Evolutionary conservation across 495 filamentous ascomycete species (phyloP).

Genomic region (Hyaloscypha bicolor): DNA sequence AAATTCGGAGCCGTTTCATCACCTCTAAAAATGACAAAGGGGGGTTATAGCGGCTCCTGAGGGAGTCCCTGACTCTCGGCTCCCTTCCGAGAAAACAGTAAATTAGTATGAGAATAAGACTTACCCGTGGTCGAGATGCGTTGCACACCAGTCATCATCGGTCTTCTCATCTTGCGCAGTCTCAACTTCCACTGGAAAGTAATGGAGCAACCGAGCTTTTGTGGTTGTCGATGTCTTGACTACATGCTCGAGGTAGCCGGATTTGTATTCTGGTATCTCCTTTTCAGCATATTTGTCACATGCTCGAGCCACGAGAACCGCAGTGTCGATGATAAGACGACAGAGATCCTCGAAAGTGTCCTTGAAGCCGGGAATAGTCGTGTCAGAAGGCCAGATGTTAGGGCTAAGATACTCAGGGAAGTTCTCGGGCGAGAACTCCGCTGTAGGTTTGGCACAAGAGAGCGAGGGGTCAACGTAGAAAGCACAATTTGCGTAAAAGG

Average conservation of each 20-base stretch:
- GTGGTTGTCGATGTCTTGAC: slow-evolving; percentile 84
- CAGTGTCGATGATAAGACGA: slow-evolving; percentile 82
- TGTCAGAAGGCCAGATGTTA: slow-evolving; percentile 82
- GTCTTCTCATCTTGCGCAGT: slow-evolving; percentile 39
- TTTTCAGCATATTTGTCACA: slow-evolving; percentile 85
- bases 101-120: background rate
- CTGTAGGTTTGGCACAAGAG: slow-evolving; percentile 58
- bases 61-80: too few relatives aligned
- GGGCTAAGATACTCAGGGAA: slow-evolving; percentile 60
- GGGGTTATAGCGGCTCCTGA: too few relatives aligned
- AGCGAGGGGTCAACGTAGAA: slow-evolving; percentile 77
- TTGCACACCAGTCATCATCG: slow-evolving; percentile 95
- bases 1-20: too few relatives aligned
- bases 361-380: slow-evolving; percentile 71
- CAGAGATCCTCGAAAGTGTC: slow-evolving; percentile 75
- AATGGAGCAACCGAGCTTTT: slow-evolving; percentile 91
- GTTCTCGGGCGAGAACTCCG: slow-evolving; percentile 57
- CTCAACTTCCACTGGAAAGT: slow-evolving; percentile 68
- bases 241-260: slow-evolving; percentile 80
- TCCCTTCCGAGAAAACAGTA: too few relatives aligned
- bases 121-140: slow-evolving; percentile 62
- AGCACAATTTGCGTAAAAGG: slow-evolving; percentile 94
- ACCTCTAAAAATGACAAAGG: too few relatives aligned
- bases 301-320: slow-evolving; percentile 79
- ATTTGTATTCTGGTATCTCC: slow-evolving; percentile 73